A percentile compares a stretch with the other conserved stretches of the same genome.
phyloP scores from a whole-genome alignment of 2,329 filamentous ascomycete genomes.

The Colletotrichum truncatum region DNA sequence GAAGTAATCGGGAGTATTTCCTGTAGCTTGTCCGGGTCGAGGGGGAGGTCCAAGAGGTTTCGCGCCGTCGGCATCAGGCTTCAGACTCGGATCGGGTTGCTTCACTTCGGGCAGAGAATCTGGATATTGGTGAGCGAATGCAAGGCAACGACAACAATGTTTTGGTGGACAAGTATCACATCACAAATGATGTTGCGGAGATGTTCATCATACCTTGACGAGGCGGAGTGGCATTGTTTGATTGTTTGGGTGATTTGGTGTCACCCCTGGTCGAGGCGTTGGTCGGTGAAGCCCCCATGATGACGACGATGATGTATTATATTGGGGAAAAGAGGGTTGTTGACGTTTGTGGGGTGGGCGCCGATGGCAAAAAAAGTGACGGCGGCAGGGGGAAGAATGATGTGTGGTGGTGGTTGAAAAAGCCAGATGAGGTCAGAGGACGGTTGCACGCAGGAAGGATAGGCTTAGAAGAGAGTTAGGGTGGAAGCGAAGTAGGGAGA shows the following conservation, averaged over 20 bases:
- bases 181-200: neutral
- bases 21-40: slow-evolving; percentile 63
- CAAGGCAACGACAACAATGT: slow-evolving; percentile 28
- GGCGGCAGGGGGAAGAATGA: slow-evolving; percentile 30
- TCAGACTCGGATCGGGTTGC: slow-evolving; percentile 59
- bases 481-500: slow-evolving; percentile 4
- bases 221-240: slow-evolving; percentile 49
- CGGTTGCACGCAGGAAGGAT: slow-evolving; percentile 18
- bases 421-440: slow-evolving; percentile 53
- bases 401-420: slow-evolving; percentile 24
- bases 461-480: slow-evolving; percentile 6
- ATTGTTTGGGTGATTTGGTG: slow-evolving; percentile 59
- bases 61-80: slow-evolving; percentile 65
- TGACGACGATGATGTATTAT: slow-evolving; percentile 57
- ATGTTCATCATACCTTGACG: slow-evolving; percentile 50
- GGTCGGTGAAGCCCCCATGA: slow-evolving; percentile 57
- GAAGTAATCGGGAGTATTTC: slow-evolving; percentile 76
- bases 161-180: slow-evolving; percentile 28
- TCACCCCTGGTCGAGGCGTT: slow-evolving; percentile 50
- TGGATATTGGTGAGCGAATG: slow-evolving; percentile 39
- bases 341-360: slow-evolving; percentile 39
- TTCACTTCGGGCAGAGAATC: slow-evolving; percentile 57
- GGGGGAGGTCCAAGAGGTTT: slow-evolving; percentile 77
- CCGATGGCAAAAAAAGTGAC: slow-evolving; percentile 34
- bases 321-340: slow-evolving; percentile 39